Evolutionary conservation across 2,329 filamentous ascomycete genomes (phyloP).

Genomic region (Chrysoporthe cubensis): DNA sequence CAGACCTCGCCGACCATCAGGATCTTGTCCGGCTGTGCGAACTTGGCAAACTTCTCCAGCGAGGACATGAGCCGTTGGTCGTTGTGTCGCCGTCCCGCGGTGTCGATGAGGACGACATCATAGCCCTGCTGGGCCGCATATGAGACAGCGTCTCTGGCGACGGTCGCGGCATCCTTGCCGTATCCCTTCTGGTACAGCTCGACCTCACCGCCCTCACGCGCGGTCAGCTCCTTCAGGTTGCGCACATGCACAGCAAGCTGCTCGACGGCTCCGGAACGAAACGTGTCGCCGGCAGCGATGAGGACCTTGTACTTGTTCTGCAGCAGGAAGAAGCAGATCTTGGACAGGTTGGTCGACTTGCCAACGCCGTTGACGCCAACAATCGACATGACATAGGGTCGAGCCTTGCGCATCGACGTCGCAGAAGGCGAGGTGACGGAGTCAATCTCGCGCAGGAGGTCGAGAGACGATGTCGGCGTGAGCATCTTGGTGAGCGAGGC

Average conservation of each 20-base stretch:
- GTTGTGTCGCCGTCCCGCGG: conserved; percentile 91
- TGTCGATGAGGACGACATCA: conserved; percentile 96
- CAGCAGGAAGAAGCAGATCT: conserved; percentile 96
- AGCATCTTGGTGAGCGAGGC: conserved; percentile 92
- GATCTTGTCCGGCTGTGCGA: conserved; percentile 96
- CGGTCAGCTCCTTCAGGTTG: conserved; percentile 86
- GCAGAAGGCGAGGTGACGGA: conserved; percentile 70
- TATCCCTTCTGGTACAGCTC: conserved; percentile 97
- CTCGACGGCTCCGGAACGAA: conserved; percentile 95
- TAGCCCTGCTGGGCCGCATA: conserved; percentile 76
- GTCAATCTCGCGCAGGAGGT: conserved; percentile 92
- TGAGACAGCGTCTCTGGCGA: conserved; percentile 90
- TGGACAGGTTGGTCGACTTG: conserved; percentile 96
- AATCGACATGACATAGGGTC: conserved; percentile 96
- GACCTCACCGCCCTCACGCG: conserved; percentile 81
- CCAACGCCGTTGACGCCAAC: conserved; percentile 98
- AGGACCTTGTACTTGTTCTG: conserved; percentile 83
- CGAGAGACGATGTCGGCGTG: conserved; percentile 91
- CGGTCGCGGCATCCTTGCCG: conserved; percentile 93
- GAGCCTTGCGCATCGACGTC: conserved; percentile 64
- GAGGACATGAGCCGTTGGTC: conserved; percentile 95
- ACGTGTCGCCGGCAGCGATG: conserved; percentile 70
- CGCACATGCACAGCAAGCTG: conserved; percentile 94
- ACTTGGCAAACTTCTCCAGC: conserved; percentile 95
- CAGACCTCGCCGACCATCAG: conserved; percentile 78